A percentile compares a stretch with the other conserved stretches of the same genome.
These are phyloP conservation scores for Letharia lupina DNA, from an alignment of 495 filamentous ascomycete species.

Conservation along the genomic window DNA sequence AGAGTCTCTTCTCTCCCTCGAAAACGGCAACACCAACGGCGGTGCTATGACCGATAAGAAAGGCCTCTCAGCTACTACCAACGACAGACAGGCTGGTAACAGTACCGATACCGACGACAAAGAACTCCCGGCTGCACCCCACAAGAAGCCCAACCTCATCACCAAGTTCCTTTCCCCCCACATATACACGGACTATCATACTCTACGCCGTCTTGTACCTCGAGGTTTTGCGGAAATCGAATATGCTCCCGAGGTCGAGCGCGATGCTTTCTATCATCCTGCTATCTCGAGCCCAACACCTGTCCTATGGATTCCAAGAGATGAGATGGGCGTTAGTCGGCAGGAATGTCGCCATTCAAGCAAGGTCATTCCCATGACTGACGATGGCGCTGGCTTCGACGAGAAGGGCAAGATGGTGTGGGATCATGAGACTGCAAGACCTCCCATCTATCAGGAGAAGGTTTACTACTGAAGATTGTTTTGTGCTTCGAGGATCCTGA, in stretches of 20 bases:
- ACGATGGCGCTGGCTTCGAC: conserved; percentile 73
- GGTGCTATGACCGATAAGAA: conserved; percentile 27
- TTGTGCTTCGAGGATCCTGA: neutral
- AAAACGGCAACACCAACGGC: conserved; percentile 33
- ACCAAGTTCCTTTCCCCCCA: conserved; percentile 71
- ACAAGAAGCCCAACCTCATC: conserved; percentile 50
- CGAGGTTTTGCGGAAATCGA: conserved; percentile 37
- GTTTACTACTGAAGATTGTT: conserved; percentile 34
- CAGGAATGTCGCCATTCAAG: conserved; percentile 68
- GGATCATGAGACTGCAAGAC: conserved; percentile 60
- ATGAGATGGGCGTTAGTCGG: conserved; percentile 63
- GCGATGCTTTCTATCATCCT: conserved; percentile 72
- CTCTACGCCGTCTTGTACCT: conserved; percentile 65
- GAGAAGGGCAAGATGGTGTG: conserved; percentile 73
- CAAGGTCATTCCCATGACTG: conserved; percentile 68
- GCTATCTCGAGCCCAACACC: conserved; percentile 55
- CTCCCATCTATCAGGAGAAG: conserved; percentile 76
- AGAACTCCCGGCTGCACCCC: conserved; percentile 25
- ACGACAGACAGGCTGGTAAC: neutral
- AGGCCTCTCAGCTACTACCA: conserved; percentile 29
- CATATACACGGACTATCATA: conserved; percentile 60
- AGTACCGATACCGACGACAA: conserved; percentile 28
- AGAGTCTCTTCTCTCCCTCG: conserved; percentile 49
- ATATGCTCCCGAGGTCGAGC: conserved; percentile 54
- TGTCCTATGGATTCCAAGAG: conserved; percentile 76